These are phyloP conservation scores for Gautieria morchelliformis DNA, from an alignment of 768 basidiomycete species.

Conservation along the genomic window DNA sequence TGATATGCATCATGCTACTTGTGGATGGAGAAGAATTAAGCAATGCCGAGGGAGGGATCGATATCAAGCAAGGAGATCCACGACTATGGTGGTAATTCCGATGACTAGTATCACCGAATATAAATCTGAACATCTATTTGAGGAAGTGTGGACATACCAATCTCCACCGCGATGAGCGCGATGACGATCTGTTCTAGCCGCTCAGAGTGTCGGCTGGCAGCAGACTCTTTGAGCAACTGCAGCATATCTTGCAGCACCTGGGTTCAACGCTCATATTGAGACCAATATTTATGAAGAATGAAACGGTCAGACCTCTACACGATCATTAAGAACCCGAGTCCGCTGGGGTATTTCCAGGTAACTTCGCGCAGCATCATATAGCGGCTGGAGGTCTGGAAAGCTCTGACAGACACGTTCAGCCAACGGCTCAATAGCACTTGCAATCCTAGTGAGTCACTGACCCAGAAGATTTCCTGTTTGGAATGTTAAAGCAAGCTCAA, in stretches of 20 bases:
- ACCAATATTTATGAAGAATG: constrained; percentile 12
- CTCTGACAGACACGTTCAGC: constrained; percentile 37
- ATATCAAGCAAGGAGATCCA: constrained; percentile 45
- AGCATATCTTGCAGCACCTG: constrained; percentile 97
- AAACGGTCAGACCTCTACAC: constrained; percentile 61
- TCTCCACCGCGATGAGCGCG: constrained; percentile 81
- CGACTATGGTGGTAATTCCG: constrained; percentile 84
- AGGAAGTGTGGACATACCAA: constrained; percentile 36
- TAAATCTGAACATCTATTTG: constrained; percentile 15
- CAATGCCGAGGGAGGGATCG: neutral
- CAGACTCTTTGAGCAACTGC: constrained; percentile 88
- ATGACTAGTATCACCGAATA: constrained; percentile 40
- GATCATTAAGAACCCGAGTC: constrained; percentile 85
- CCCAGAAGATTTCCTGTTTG: constrained; percentile 87
- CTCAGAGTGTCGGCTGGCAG: constrained; percentile 84
- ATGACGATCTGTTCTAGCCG: constrained; percentile 91
- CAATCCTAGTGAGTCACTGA: constrained; percentile 23
- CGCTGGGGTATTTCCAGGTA: constrained; percentile 94
- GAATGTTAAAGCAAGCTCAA: neutral
- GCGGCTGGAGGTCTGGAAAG: constrained; percentile 88
- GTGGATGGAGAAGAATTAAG: neutral
- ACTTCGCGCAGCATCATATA: constrained; percentile 88
- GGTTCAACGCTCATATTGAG: neutral
- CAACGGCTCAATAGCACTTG: neutral
- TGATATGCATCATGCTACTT: no score